Conservation (phyloP, 2,329 filamentous ascomycete species). For the Lasiodiplodia hormozganensis region DNA sequence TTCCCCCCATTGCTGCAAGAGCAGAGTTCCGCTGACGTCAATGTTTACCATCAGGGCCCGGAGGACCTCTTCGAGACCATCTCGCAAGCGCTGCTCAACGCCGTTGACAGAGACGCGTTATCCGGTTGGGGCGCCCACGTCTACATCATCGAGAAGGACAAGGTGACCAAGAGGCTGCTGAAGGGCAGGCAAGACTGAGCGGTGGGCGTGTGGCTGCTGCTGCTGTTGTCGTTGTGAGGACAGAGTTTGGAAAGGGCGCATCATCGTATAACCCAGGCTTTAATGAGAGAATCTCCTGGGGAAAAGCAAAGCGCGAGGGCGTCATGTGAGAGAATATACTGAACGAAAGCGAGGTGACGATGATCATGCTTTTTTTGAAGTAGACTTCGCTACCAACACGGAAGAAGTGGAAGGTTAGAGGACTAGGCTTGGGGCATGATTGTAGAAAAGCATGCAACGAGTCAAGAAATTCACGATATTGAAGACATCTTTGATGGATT, state of each 20-base stretch:
- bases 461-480: constrained; percentile 17
- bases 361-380: constrained; percentile 20
- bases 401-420: neutral
- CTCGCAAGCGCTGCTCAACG: constrained; percentile 93
- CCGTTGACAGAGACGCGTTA: constrained; percentile 93
- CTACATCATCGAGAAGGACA: constrained; percentile 99
- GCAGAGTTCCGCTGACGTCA: constrained; percentile 29
- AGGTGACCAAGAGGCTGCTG: constrained; percentile 97
- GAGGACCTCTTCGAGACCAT: constrained; percentile 99
- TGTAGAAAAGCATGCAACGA: constrained; percentile 3
- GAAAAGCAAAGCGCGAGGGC: neutral
- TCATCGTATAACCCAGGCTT: constrained; percentile 9
- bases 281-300: constrained; percentile 2
- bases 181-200: constrained; percentile 88
- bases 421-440: constrained; percentile 2
- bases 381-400: constrained; percentile 4
- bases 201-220: neutral
- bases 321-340: neutral
- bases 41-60: constrained; percentile 65
- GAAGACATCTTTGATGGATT: neutral
- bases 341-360: constrained; percentile 16
- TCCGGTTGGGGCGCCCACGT: constrained; percentile 99
- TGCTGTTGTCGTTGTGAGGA: neutral
- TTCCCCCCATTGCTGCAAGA: neutral
- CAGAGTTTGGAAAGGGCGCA: neutral